Base-by-base conservation (phyloP, 805 yeast species). In the Kazachstania psychrophila region DNA sequence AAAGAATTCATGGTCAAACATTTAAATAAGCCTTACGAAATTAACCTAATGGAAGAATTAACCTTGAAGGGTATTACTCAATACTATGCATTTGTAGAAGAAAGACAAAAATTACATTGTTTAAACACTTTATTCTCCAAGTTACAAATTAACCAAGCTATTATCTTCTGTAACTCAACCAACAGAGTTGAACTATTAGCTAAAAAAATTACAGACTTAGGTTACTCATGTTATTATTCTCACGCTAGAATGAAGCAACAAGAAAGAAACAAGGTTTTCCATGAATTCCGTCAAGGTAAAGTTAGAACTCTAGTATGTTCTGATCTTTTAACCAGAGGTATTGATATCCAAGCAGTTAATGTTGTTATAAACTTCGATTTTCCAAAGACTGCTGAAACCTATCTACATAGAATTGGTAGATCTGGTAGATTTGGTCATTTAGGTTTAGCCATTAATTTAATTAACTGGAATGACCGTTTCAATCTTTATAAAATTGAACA, bases 381-480 rank as follows among this genome's bases (percentile, higher is more conserved):
- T 80, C 98, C 98, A 43, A 89, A 89, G 62, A 86, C 81, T 37
- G 96, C 97, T 6, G 98, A 92, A 63, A 92, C 97, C 28, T 92
- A 92, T 60, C 73, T 92, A 51, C 98, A 92, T 68, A 83, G 97
- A 73, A 92, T 89, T 51, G 97, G 97, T 72, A 86, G 98, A 70
- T 87, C 96, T 6, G 97, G 98, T 49, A 84, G 98, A 71, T 92
- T 85, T 56, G 98, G 98, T 48, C 98, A 92, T 61, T 76, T 88
- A 57, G 98, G 98, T 71, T 73, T 92, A 58, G 98, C 98, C 23
- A 87, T 92, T 56, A 92, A 92, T 66, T 74, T 92, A 53, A 86
- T 92, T 68, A 85, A 88, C 61, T 89, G 96, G 96, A 79, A 87
- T 54, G 98, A 92, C 61, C 77, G 97, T 58, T 87, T 83, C 65